Percentiles rank a stretch among this genome's conserved stretches.
These are phyloP conservation scores for Clarireedia homoeocarpa DNA, from an alignment of 2,329 filamentous ascomycete genomes.

Conservation along the genomic window DNA sequence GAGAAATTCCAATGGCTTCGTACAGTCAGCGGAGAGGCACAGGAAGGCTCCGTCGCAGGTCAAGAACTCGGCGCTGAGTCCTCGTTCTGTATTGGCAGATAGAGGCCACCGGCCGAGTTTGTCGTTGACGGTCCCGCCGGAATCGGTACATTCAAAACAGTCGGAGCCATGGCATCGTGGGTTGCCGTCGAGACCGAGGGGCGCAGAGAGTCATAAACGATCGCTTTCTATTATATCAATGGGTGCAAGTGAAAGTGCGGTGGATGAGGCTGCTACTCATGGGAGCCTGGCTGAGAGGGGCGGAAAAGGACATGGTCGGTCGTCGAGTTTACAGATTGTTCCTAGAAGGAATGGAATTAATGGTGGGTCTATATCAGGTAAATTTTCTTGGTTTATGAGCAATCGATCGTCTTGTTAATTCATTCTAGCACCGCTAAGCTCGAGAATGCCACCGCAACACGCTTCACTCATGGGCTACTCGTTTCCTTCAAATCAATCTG, in stretches of 20 bases:
- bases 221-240: conserved; percentile 80
- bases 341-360: conserved; percentile 38
- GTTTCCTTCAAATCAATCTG: conserved; percentile 17
- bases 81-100: conserved; percentile 35
- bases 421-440: conserved; percentile 23
- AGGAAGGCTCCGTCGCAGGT: conserved; percentile 25
- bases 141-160: conserved; percentile 10
- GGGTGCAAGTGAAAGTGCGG: conserved; percentile 41
- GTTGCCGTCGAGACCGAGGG: conserved; percentile 15
- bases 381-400: background rate
- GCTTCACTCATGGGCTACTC: conserved; percentile 30
- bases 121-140: conserved; percentile 50
- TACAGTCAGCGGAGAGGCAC: conserved; percentile 22
- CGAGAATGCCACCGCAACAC: conserved; percentile 30
- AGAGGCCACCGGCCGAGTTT: conserved; percentile 60
- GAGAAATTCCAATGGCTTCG: conserved; percentile 19
- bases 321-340: conserved; percentile 73
- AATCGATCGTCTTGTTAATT: conserved; percentile 6
- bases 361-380: conserved; percentile 35
- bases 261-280: conserved; percentile 28
- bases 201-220: conserved; percentile 58
- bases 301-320: conserved; percentile 61
- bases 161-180: conserved; percentile 20
- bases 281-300: conserved; percentile 35
- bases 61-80: conserved; percentile 39